These are phyloP conservation scores for Prunus campanulata DNA, from an alignment of 306 rosid species.

Conservation along the genomic window DNA sequence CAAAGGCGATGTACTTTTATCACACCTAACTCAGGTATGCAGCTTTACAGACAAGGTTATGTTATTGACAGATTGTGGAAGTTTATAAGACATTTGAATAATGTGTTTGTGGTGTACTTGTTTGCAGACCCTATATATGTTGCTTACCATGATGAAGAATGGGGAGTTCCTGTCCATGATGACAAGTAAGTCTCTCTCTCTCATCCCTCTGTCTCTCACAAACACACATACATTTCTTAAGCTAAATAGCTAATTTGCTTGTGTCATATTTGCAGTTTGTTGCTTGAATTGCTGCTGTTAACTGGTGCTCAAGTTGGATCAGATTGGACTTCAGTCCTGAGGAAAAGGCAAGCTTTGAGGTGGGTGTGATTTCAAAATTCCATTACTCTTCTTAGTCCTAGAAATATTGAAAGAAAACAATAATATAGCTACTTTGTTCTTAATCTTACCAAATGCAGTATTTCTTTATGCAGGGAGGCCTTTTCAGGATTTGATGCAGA, in stretches of 20 bases:
- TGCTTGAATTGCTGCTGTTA: constrained; percentile 65
- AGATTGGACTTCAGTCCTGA: constrained; percentile 81
- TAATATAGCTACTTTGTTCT: not conserved
- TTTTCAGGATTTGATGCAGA: constrained; percentile 81
- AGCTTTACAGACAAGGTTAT: not conserved
- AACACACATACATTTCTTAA: not conserved
- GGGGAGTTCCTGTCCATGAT: constrained; percentile 93
- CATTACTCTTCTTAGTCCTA: not conserved
- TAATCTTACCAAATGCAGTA: not conserved
- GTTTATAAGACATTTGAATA: not conserved
- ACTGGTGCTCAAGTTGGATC: constrained; percentile 86
- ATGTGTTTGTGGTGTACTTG: not conserved
- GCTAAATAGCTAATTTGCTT: not conserved
- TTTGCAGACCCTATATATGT: constrained; percentile 69
- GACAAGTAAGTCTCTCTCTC: constrained; percentile 57
- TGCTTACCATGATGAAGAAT: constrained; percentile 88
- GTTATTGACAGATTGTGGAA: not conserved
- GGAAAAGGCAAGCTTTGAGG: constrained; percentile 74
- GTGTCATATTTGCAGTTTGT: constrained; percentile 35
- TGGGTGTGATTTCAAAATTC: constrained; percentile 19
- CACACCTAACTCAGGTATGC: constrained; percentile 66
- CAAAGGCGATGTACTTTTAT: constrained; percentile 72
- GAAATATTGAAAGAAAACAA: not conserved
- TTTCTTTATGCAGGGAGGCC: constrained; percentile 48
- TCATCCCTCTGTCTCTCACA: not conserved